Evolutionary conservation across 192 early-diverging fungal species (phyloP), one percentile per base, ranked within the genome.

Genomic region (Backusella tarrabulga): DNA sequence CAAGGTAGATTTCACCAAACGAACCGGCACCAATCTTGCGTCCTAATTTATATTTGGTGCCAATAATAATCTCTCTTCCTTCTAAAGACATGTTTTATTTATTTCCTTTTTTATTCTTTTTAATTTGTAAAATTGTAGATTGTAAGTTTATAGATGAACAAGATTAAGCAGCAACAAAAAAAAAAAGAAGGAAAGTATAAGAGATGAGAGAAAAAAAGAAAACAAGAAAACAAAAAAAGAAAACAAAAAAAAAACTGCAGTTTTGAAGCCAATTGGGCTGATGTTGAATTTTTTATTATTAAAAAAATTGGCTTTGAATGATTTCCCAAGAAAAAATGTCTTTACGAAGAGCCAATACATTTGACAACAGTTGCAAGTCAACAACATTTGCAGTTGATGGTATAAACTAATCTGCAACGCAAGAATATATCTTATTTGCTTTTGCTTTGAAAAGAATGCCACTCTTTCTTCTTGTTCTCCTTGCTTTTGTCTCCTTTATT

Each of bases 1-100:
- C 95, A 66, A 97, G 90, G 83, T 94, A 98, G 80, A 99, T 97
- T 83, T 98, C 97, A 73, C 97, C 97, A 91, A 99, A 99, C 60
- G 94, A 95, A 66, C 97, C 97, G 38, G 93, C 92, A 72, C 97
- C 97, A 85, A 99, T 95, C 88, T 98, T 99, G 72, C 94, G 88
- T 54, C 96, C 96, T 73, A 99, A 91, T 76, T 92, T 90, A 88
- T 93, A 99, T 85, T 95, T 96, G 87, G 94, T 94, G 79, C 93
- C 97, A 71, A 99, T 94, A 80, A 94, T 83, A 79, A 93, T 86
- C 83, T 93, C 92, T 70, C 68, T 46, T 68, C 78, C 78, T 75
- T 79, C 78, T 26, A 79, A 69, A 19, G 78, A 63, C 74, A 75
- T 75, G 15, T 60, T 60, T 54, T 23, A 12, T 56, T 60, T 34